A percentile compares a stretch with the other conserved stretches of the same genome.
Conservation (phyloP, 768 basidiomycete genomes). For the Psilocybe subaeruginosa region DNA sequence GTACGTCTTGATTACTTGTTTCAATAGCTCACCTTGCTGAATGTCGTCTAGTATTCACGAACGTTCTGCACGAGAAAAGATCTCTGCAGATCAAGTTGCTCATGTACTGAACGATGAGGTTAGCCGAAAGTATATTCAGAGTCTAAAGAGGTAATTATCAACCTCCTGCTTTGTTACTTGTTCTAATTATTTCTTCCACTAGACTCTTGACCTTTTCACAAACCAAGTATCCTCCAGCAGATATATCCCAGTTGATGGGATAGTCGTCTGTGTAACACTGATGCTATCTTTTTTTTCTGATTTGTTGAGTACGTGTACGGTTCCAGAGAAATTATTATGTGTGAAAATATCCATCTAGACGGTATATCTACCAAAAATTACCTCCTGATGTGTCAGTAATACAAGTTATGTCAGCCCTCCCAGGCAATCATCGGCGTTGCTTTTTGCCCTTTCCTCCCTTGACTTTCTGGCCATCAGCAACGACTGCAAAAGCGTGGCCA, state of each 20-base stretch:
- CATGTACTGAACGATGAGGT: conserved; percentile 99
- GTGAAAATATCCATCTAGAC: not conserved
- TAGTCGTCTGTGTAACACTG: conserved; percentile 30
- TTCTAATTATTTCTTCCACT: conserved; percentile 9
- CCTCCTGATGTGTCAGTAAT: not conserved
- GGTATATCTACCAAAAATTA: not conserved
- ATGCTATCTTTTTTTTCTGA: not conserved
- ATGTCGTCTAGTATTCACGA: conserved; percentile 82
- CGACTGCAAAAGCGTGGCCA: conserved; percentile 64
- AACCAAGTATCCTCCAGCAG: conserved; percentile 93
- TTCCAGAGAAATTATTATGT: not conserved
- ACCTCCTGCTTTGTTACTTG: not conserved
- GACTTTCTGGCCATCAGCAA: not conserved
- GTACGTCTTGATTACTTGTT: conserved; percentile 46
- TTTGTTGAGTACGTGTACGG: not conserved
- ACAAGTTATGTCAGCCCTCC: not conserved
- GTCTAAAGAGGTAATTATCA: conserved; percentile 83
- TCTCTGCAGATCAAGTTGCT: conserved; percentile 94
- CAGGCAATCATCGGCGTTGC: conserved; percentile 12
- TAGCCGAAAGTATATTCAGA: conserved; percentile 98
- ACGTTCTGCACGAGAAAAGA: conserved; percentile 97
- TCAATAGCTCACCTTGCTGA: not conserved
- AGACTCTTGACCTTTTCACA: conserved; percentile 95
- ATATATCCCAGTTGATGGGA: conserved; percentile 93
- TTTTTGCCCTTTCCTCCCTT: conserved; percentile 22